Conservation (phyloP, 2,329 filamentous ascomycete genomes). For the Talaromyces sp. region DNA sequence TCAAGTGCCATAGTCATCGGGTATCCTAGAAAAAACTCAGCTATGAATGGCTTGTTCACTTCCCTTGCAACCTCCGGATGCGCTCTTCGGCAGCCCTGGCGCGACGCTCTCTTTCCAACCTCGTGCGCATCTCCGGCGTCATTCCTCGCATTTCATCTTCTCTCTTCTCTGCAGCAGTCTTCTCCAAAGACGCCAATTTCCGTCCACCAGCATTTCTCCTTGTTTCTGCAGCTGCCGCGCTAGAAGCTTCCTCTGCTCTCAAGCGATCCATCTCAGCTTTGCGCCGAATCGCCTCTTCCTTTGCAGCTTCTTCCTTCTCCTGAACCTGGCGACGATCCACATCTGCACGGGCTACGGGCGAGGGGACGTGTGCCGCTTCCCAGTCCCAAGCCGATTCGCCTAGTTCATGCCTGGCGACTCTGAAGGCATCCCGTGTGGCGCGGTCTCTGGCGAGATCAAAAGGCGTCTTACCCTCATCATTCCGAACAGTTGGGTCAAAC, state of each 20-base stretch:
- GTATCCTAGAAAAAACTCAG: not conserved
- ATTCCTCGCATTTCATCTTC: conserved; percentile 80
- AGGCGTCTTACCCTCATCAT: conserved; percentile 71
- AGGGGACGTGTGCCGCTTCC: conserved; percentile 67
- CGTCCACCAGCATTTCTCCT: conserved; percentile 49
- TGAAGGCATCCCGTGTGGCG: conserved; percentile 81
- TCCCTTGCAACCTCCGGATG: conserved; percentile 59
- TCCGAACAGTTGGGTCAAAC: conserved; percentile 66
- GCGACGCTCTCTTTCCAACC: conserved; percentile 78
- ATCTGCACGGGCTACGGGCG: conserved; percentile 64
- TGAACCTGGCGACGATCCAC: conserved; percentile 62
- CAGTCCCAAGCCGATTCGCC: conserved; percentile 74
- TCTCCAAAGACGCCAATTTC: conserved; percentile 55
- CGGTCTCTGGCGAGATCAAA: conserved; percentile 87
- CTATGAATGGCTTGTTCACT: conserved; percentile 8
- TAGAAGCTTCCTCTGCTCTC: conserved; percentile 53
- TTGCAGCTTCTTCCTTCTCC: conserved; percentile 64
- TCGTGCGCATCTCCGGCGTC: conserved; percentile 79
- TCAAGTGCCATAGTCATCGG: not conserved
- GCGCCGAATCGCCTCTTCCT: conserved; percentile 64
- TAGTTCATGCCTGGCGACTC: conserved; percentile 74
- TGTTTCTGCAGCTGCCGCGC: conserved; percentile 34
- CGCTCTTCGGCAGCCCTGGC: conserved; percentile 89
- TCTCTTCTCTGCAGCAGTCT: conserved; percentile 72
- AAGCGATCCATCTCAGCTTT: conserved; percentile 70